Evolutionary conservation across 129 eudicot species (phyloP), one percentile per base, ranked within the genome.

Genomic region (Lactuca sativa): DNA sequence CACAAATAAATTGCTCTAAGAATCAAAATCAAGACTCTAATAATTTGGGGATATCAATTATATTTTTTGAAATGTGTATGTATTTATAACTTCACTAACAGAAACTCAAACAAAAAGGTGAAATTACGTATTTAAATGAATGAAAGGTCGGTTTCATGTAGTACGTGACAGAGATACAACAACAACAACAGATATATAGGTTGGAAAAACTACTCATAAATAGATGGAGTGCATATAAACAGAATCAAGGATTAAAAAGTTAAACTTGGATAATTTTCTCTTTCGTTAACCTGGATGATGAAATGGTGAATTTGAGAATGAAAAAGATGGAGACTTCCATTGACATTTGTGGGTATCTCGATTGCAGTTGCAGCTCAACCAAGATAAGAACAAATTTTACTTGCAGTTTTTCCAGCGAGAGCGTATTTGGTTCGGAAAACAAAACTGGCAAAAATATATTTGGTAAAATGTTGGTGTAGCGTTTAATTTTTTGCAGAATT

Each of bases 101-200:
- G 63, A 53, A 62, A 62, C 43, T 4, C 41, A 12, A 59, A 71
- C 5, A 38, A 61, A 53, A 61, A n/a, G 70, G 52, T 25, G 3
- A 21, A 40, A 36, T 64, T 73, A 58, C 71, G 78, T 73, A 64
- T 63, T 54, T 44, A 54, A 73, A 0, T 73, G 9, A 54, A 25
- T 38, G 65, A 63, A 64, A 38, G 53, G 36, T n/a, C 36, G 71
- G 56, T 73, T 47, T 64, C 57, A 64, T 73, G 78, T 34, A 15
- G 63, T 71, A 73, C 49, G 37, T 72, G 77, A 72, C 53, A 47
- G 7, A 59, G 57, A 56, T 36, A 58, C 25, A 30, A 15, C 14
- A 32, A 59, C 14, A 32, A 59, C 14, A 59, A 59, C 33, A 52
- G 52, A 32, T 32, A 67, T 32, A 17, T 15, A 40, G 43, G 33